Conservation (phyloP, 1,284 basidiomycete genomes). For the Cutaneotrichosporon sp. region DNA sequence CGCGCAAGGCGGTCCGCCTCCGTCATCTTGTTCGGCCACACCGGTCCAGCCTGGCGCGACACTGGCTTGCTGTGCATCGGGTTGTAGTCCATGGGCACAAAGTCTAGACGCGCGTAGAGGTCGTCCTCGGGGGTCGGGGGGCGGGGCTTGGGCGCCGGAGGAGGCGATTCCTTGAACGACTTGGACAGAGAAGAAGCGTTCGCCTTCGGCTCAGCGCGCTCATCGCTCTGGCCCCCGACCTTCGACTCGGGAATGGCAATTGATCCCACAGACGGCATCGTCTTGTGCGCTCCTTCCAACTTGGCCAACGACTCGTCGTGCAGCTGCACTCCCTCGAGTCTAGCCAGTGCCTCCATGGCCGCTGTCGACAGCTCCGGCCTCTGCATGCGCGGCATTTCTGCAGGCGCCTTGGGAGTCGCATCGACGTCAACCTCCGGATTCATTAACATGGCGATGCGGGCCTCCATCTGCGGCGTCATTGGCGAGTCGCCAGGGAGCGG, state of each 20-base stretch:
- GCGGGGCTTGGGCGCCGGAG: constrained; percentile 1
- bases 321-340: constrained; percentile 1
- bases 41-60: neutral
- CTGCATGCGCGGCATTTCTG: neutral
- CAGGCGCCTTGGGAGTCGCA: neutral
- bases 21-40: constrained; percentile 10
- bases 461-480: constrained; percentile 10
- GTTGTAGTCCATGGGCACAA: constrained; percentile 12
- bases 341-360: constrained; percentile 7
- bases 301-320: constrained; percentile 14
- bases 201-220: neutral
- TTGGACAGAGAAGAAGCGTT: neutral
- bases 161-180: neutral
- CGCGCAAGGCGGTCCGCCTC: neutral
- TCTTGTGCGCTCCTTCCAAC: neutral
- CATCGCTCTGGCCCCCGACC: neutral
- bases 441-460: constrained; percentile 1
- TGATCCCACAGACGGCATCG: neutral
- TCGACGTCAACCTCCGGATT: neutral
- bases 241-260: neutral
- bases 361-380: neutral
- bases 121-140: constrained; percentile 11
- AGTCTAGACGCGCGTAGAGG: constrained; percentile 14
- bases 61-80: constrained; percentile 5
- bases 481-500: neutral